phyloP scores from a whole-genome alignment of 441 rosid genomes.

The Viola pubescens region DNA sequence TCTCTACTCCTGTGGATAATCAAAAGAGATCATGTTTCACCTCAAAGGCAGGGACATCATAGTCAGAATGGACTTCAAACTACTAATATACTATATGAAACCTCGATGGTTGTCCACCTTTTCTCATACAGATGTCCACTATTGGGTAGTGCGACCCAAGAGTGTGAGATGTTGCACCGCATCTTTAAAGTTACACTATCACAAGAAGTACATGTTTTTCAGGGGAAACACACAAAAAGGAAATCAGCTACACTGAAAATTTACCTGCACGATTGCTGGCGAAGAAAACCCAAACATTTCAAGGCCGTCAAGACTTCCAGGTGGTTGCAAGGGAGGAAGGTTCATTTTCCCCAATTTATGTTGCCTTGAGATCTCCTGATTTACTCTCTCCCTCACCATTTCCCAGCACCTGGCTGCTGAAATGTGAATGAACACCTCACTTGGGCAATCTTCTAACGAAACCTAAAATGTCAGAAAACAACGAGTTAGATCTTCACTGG shows the following conservation, averaged over 20 bases:
- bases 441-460: slow-evolving; percentile 61
- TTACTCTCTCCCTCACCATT: slow-evolving; percentile 92
- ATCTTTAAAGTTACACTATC: no score
- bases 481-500: neutral
- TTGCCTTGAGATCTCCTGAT: slow-evolving; percentile 81
- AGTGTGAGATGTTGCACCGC: no score
- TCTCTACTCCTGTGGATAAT: no score
- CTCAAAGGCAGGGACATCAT: no score
- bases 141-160: no score
- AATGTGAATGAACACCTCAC: slow-evolving; percentile 80
- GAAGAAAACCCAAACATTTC: slow-evolving; percentile 97
- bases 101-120: no score
- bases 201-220: neutral
- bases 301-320: slow-evolving; percentile 94
- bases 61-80: no score
- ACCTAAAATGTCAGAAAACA: slow-evolving; percentile 46
- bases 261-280: slow-evolving; percentile 93
- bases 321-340: slow-evolving; percentile 93
- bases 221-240: neutral
- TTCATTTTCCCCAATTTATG: slow-evolving; percentile 68
- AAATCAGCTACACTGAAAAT: neutral
- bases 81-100: no score
- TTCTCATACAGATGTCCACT: no score
- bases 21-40: no score
- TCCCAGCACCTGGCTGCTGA: slow-evolving; percentile 96